Percentiles rank a stretch among this genome's conserved stretches.
These are phyloP conservation scores for Trichoderma simmonsii DNA, from an alignment of 2,329 filamentous ascomycete genomes.

Conservation along the genomic window DNA sequence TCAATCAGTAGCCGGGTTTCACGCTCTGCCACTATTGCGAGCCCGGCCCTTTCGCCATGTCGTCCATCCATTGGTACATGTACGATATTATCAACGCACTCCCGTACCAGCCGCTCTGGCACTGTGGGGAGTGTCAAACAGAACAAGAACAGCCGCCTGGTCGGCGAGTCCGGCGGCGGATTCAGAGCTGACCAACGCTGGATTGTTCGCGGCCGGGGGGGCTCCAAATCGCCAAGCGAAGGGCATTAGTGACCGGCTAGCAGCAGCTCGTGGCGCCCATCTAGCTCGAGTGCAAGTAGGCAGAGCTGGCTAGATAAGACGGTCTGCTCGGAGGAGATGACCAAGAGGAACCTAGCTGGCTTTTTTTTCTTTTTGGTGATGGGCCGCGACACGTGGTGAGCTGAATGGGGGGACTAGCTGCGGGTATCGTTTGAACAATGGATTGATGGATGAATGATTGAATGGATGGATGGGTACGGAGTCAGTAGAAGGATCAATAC, in stretches of 20 bases:
- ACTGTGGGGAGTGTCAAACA: background rate
- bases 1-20: background rate
- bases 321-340: background rate
- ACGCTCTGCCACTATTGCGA: background rate
- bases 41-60: background rate
- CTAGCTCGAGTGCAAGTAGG: background rate
- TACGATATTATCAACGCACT: background rate
- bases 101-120: background rate
- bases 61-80: background rate
- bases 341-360: background rate
- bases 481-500: background rate
- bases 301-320: background rate
- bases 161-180: constrained; percentile 16
- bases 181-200: constrained; percentile 11
- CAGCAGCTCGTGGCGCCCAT: background rate
- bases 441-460: background rate
- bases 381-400: background rate
- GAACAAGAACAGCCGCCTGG: background rate
- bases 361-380: background rate
- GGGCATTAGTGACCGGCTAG: background rate
- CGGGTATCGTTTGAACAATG: background rate
- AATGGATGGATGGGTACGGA: background rate
- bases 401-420: background rate
- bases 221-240: background rate
- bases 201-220: background rate